phyloP scores from a whole-genome alignment of 2,329 filamentous ascomycete species.

The Triangularia setosa region DNA sequence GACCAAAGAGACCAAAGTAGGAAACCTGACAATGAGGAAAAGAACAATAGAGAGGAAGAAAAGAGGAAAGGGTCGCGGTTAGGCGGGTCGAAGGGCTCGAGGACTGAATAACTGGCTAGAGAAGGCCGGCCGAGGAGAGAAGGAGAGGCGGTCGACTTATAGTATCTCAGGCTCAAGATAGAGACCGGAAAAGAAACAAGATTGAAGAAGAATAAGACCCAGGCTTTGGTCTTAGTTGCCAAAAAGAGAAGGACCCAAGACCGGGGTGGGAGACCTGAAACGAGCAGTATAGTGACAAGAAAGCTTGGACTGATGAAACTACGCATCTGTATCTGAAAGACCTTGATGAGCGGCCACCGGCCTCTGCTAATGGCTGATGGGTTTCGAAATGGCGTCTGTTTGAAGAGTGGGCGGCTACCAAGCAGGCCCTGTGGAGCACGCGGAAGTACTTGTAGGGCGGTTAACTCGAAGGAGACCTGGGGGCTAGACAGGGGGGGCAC shows the following conservation, averaged over 20 bases:
- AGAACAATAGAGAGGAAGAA: constrained; percentile 30
- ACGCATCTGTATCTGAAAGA: constrained; percentile 46
- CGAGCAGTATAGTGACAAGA: constrained; percentile 32
- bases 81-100: constrained; percentile 27
- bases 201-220: constrained; percentile 1
- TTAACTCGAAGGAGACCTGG: constrained; percentile 29
- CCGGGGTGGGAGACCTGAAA: constrained; percentile 32
- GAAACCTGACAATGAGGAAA: constrained; percentile 24
- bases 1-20: constrained; percentile 13
- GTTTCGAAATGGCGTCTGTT: constrained; percentile 45
- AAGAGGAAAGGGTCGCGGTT: constrained; percentile 34
- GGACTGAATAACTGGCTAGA: constrained; percentile 35
- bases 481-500: constrained; percentile 12
- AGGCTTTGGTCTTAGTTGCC: not conserved
- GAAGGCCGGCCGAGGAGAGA: constrained; percentile 26
- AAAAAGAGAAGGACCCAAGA: constrained; percentile 24
- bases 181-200: constrained; percentile 21
- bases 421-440: constrained; percentile 24
- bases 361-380: constrained; percentile 49
- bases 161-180: constrained; percentile 19
- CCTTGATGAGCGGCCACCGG: constrained; percentile 37
- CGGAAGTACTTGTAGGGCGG: constrained; percentile 32
- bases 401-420: constrained; percentile 45
- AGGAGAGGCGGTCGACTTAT: constrained; percentile 29
- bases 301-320: constrained; percentile 47